Evolutionary conservation across 2,329 filamentous ascomycete species (phyloP), one percentile per base, ranked within the genome.

Genomic region (Ophiostoma quercus): DNA sequence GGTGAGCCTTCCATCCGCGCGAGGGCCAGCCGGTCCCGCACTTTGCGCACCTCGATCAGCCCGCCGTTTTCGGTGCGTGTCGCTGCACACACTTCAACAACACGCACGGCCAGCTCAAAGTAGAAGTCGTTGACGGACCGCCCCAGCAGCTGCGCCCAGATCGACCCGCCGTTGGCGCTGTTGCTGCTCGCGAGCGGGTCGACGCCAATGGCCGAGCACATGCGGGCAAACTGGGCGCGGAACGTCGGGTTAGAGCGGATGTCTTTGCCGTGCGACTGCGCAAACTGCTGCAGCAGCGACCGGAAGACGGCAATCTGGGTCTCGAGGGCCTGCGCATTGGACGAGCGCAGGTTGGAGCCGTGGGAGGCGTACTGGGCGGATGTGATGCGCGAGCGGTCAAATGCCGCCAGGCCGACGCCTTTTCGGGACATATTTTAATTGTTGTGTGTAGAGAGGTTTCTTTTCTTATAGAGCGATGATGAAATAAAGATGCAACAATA

Each of bases 121-220:
- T 98, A 99, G 78, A 99, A 99, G 79, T 99, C 95, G 78, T 97
- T 96, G 74, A 99, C 94, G 75, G 89, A 93, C 71, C 91, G 88
- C 39, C 95, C 95, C 25, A 98, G 85, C 73, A 98, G 87, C 82
- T 97, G 94, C 9, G 92, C 91, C 94, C 95, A 98, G 71, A 97
- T 88, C 71, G 90, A 95, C 22, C 87, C 87, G 1, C 80, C 83
- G 6, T 82, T 83, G 47, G 79, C 81, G 22, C 81, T 78, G 71
- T 81, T 80, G 75, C 84, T 87, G 70, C 85, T 88, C n/a, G 93
- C 92, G 22, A 99, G 84, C 1, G 95, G 96, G 79, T 99, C 95
- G 14, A 99, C 93, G 67, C 95, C 95, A 74, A 99, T 97, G 73
- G 94, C 93, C 76, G 93, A 88, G 81, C 95, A 99, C 95, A 99